Percentiles rank a stretch among this genome's conserved stretches.
Conservation (phyloP, 805 yeast genomes). For the Ogataea methylovora region DNA sequence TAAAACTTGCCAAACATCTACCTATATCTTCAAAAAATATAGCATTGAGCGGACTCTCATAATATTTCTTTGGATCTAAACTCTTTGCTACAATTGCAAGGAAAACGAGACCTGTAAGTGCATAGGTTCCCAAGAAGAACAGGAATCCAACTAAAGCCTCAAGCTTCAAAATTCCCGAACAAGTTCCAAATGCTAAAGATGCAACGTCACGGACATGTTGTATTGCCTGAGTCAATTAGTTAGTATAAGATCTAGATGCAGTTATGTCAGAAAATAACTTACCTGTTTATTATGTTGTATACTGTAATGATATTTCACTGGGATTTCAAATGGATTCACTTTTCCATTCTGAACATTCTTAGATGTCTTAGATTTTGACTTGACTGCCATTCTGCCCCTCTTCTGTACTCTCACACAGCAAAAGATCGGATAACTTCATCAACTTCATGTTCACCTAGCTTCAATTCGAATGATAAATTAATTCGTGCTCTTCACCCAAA, state of each 20-base stretch:
- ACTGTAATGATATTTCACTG: slow-evolving; percentile 11
- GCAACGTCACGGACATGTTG: slow-evolving; percentile 36
- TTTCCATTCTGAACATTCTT: neutral
- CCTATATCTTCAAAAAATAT: slow-evolving; percentile 36
- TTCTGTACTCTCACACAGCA: neutral
- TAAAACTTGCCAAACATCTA: slow-evolving; percentile 42
- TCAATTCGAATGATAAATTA: too few relatives aligned
- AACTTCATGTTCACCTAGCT: too few relatives aligned
- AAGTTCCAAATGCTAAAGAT: slow-evolving; percentile 42
- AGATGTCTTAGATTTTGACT: too few relatives aligned
- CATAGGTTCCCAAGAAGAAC: slow-evolving; percentile 31
- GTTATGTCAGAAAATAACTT: neutral
- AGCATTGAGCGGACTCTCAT: slow-evolving; percentile 30
- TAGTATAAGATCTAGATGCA: neutral
- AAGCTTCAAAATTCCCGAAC: slow-evolving; percentile 47
- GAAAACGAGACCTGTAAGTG: slow-evolving; percentile 25
- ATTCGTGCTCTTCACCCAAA: too few relatives aligned
- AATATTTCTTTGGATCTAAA: slow-evolving; percentile 26
- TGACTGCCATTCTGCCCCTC: neutral
- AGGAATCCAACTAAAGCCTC: slow-evolving; percentile 42
- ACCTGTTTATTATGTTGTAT: slow-evolving; percentile 1
- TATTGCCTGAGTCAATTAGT: slow-evolving; percentile 1
- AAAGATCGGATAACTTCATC: too few relatives aligned
- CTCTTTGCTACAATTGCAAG: slow-evolving; percentile 26
- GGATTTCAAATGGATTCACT: slow-evolving; percentile 3